phyloP scores from a whole-genome alignment of 805 yeast species.

The Grigorovia humatica region DNA sequence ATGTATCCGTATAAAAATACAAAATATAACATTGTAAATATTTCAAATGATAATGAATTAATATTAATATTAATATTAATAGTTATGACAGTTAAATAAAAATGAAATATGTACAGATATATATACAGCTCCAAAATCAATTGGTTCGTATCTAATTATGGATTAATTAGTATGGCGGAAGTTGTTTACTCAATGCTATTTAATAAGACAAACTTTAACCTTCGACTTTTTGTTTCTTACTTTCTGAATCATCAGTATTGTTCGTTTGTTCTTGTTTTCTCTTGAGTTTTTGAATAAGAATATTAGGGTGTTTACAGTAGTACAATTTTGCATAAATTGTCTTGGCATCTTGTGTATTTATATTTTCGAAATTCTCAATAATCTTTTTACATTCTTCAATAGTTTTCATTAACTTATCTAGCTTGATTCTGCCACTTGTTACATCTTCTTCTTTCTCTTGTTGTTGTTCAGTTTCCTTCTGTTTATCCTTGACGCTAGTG shows the following conservation, averaged over 20 bases:
- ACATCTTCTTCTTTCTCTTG: conserved; percentile 4
- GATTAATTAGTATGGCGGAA: background rate
- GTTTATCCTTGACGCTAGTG: no score
- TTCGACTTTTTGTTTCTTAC: conserved; percentile 9
- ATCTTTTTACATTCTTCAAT: conserved; percentile 40
- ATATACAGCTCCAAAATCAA: no score
- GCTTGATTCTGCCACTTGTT: conserved; percentile 14
- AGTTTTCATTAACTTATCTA: conserved; percentile 35
- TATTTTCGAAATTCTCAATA: conserved; percentile 35
- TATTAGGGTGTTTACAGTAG: conserved; percentile 49
- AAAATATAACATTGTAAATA: background rate
- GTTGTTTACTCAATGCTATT: background rate
- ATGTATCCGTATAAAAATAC: background rate
- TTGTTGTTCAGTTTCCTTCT: no score
- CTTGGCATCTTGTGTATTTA: conserved; percentile 53
- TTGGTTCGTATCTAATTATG: no score
- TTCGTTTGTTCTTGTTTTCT: conserved; percentile 28
- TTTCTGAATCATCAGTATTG: conserved; percentile 1
- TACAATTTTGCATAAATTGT: conserved; percentile 54
- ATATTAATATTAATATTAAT: background rate
- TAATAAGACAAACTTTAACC: background rate
- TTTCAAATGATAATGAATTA: background rate
- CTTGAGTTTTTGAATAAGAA: conserved; percentile 42
- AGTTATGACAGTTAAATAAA: no score
- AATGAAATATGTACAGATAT: background rate